Conservation (phyloP, 345 rosid species). For the Sisymbrium altissimum region DNA sequence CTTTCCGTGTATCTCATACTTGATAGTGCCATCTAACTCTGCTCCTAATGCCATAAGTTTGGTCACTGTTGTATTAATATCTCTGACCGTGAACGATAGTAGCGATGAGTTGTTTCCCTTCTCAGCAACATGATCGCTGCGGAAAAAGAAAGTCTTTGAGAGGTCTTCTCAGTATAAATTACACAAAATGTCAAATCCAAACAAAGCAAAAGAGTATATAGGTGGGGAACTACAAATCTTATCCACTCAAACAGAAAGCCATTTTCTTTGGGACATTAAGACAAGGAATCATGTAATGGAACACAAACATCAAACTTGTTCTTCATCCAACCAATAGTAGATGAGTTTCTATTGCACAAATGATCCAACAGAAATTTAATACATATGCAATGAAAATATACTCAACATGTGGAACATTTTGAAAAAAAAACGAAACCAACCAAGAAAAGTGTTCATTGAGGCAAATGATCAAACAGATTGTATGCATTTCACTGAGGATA, state of each 20-base stretch:
- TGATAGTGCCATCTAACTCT: slow-evolving; percentile 75
- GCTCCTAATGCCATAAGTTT: slow-evolving; percentile 78
- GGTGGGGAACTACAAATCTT: neutral
- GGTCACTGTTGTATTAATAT: slow-evolving; percentile 55
- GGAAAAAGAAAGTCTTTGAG: neutral
- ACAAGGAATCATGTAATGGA: neutral
- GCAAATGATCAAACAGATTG: slow-evolving; percentile 9
- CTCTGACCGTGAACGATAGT: slow-evolving; percentile 68
- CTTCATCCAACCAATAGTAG: neutral
- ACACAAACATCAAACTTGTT: neutral
- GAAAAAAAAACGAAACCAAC: neutral
- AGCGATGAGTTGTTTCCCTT: slow-evolving; percentile 57
- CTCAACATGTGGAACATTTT: neutral
- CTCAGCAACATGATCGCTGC: slow-evolving; percentile 46
- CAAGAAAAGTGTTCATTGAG: neutral
- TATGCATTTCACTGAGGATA: neutral
- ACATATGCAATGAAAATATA: neutral
- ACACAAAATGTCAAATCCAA: neutral
- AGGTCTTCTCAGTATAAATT: neutral
- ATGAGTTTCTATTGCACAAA: neutral
- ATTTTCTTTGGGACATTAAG: neutral
- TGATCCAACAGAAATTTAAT: neutral
- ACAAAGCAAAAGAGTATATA: neutral
- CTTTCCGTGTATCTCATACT: slow-evolving; percentile 81
- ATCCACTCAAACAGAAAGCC: neutral